Conservation (phyloP, 805 yeast genomes). For the Candida ortonii region DNA sequence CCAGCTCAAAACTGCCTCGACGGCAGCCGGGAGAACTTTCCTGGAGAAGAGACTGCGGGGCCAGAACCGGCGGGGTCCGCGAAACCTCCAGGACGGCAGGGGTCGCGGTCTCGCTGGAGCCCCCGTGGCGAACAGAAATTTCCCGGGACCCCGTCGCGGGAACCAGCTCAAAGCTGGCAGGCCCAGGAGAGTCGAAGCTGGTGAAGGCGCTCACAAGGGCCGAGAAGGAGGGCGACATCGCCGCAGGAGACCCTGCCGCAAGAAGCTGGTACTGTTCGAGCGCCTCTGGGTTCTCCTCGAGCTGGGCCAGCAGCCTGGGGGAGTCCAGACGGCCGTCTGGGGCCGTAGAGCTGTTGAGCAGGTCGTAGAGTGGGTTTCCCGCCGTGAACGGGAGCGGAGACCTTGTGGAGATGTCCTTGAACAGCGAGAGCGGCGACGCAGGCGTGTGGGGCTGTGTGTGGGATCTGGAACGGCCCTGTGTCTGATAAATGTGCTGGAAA, state of each 20-base stretch:
- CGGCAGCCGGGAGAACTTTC: constrained; percentile 5
- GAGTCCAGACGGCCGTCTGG: constrained; percentile 24
- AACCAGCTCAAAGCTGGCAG: constrained; percentile 23
- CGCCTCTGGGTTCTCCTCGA: constrained; percentile 23
- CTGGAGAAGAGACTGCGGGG: not conserved
- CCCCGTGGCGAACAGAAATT: no score
- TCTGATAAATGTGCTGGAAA: constrained; percentile 2
- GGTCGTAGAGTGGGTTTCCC: constrained; percentile 23
- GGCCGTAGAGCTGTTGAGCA: constrained; percentile 21
- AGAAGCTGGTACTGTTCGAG: constrained; percentile 24
- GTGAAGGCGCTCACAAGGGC: constrained; percentile 29
- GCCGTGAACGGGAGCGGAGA: constrained; percentile 20
- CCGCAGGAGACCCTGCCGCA: constrained; percentile 16
- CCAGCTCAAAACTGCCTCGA: no score
- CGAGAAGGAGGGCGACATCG: constrained; percentile 28
- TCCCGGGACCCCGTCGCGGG: no score
- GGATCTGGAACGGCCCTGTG: not conserved
- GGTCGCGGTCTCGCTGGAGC: no score
- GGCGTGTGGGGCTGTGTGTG: constrained; percentile 1
- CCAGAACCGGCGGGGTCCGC: not conserved
- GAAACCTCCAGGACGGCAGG: no score
- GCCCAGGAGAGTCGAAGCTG: constrained; percentile 27
- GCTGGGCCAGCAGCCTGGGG: constrained; percentile 23
- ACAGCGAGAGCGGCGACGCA: constrained; percentile 19
- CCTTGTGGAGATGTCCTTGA: constrained; percentile 13